Evolutionary conservation across 2,329 filamentous ascomycete species (phyloP), one percentile per base, ranked within the genome.

Genomic region (Aureobasidium sp.): DNA sequence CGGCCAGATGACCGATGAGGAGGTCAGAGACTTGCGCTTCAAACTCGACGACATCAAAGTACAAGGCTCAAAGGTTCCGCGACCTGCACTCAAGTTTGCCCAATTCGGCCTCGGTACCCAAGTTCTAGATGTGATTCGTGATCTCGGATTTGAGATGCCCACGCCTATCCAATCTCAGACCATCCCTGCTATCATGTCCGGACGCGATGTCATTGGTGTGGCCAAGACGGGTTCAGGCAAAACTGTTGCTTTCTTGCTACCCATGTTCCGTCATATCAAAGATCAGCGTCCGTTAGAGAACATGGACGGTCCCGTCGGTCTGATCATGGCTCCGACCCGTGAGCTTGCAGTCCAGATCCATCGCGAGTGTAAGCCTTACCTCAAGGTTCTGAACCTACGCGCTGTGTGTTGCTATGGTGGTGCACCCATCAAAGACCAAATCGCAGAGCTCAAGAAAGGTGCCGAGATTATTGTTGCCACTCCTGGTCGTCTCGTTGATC

Each of bases 151-250:
- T 72, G 89, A 95, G 62, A 89, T 87, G 71, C 92, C 94, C 0
- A 97, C 94, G 0, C 85, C 93, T 0, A 97, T 99, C 68, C 94
- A 99, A 75, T 87, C 92, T 75, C 94, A 99, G 75, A 94, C 94
- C 2, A 86, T 97, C 64, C 94, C 94, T 1, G 87, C 91, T 11
- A 90, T 97, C 70, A 97, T 97, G 90, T 96, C 92, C 31, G 94
- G 94, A 11, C 86, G 91, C 67, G 94, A 99, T 78, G 89, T 97
- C 41, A 91, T 99, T 66, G 94, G 92, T 67, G 91, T 99, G 59
- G 94, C 94, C 20, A 97, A 97, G 78, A 99, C 94, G 29, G 94
- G 94, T 5, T 97, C 94, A 29, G 94, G 94, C 73, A 99, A 99
- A 78, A 99, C 94, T 0, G 86, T 97, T 69, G 94, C 94, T 6